These are phyloP conservation scores for Conoideocrella luteorostrata DNA, from an alignment of 2,329 filamentous ascomycete species.

Conservation along the genomic window DNA sequence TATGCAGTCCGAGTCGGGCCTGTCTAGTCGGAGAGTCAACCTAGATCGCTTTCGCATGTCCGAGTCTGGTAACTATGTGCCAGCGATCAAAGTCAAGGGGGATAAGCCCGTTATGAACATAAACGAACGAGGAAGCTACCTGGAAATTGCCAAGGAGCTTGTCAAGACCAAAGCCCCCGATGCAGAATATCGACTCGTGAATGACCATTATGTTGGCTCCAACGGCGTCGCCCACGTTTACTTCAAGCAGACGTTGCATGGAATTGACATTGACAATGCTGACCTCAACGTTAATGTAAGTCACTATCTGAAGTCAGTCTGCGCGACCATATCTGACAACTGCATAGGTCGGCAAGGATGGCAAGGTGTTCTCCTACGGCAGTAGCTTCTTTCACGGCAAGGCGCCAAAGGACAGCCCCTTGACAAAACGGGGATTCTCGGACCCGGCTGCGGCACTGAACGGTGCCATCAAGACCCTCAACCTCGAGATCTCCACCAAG, in stretches of 20 bases:
- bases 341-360: no score
- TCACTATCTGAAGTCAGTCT: no score
- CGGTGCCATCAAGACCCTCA: constrained; percentile 27
- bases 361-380: constrained; percentile 51
- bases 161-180: constrained; percentile 31
- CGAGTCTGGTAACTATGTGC: constrained; percentile 23
- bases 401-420: constrained; percentile 29
- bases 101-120: constrained; percentile 16
- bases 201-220: constrained; percentile 46
- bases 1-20: no score
- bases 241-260: constrained; percentile 53
- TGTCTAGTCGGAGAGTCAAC: constrained; percentile 28
- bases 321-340: no score
- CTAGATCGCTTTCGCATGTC: constrained; percentile 26
- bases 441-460: constrained; percentile 39
- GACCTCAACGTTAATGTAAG: constrained; percentile 56
- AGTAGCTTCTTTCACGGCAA: constrained; percentile 40
- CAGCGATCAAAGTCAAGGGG: constrained; percentile 14
- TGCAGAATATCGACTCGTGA: constrained; percentile 41
- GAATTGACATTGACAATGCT: constrained; percentile 53
- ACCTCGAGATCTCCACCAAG: constrained; percentile 23
- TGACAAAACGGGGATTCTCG: constrained; percentile 33
- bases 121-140: constrained; percentile 28
- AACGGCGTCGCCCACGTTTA: constrained; percentile 53
- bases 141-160: constrained; percentile 37